A percentile compares a stretch with the other conserved stretches of the same genome.
phyloP scores from a whole-genome alignment of 345 rosid genomes.

The Dipteronia sinensis region DNA sequence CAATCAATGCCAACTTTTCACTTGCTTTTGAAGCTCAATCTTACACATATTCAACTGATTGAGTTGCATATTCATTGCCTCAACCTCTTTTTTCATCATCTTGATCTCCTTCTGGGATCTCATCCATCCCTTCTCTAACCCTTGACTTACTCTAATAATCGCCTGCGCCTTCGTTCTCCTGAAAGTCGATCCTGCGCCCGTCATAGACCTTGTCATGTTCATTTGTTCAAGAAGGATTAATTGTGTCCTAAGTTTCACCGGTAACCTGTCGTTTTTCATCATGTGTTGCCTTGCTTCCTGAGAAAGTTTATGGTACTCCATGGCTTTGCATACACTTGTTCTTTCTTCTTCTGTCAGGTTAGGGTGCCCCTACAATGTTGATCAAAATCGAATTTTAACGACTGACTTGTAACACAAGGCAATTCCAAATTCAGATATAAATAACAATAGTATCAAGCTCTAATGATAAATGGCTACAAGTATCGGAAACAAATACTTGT shows the following conservation, averaged over 20 bases:
- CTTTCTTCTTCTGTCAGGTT: constrained; percentile 50
- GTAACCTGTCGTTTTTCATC: constrained; percentile 44
- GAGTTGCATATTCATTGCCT: constrained; percentile 51
- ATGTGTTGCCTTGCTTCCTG: constrained; percentile 50
- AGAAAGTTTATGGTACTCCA: constrained; percentile 51
- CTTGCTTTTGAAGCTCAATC: constrained; percentile 46
- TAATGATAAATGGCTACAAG: background rate
- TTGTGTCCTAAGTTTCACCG: constrained; percentile 30
- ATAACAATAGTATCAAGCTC: no score
- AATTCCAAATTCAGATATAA: background rate
- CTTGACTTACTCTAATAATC: constrained; percentile 24
- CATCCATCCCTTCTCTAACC: constrained; percentile 24
- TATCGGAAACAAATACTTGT: background rate
- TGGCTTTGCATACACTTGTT: constrained; percentile 35
- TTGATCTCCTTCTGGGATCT: constrained; percentile 38
- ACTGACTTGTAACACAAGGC: background rate
- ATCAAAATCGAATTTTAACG: background rate
- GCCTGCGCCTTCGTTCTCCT: constrained; percentile 37
- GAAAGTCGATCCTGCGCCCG: constrained; percentile 27
- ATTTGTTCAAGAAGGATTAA: constrained; percentile 53
- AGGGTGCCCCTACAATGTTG: constrained; percentile 50
- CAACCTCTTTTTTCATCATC: constrained; percentile 54
- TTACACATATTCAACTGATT: constrained; percentile 50
- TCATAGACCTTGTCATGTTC: constrained; percentile 37
- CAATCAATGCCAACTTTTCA: constrained; percentile 23